A percentile compares a stretch with the other conserved stretches of the same genome.
phyloP scores from a whole-genome alignment of 441 rosid species.

The Erodium moschatum region DNA sequence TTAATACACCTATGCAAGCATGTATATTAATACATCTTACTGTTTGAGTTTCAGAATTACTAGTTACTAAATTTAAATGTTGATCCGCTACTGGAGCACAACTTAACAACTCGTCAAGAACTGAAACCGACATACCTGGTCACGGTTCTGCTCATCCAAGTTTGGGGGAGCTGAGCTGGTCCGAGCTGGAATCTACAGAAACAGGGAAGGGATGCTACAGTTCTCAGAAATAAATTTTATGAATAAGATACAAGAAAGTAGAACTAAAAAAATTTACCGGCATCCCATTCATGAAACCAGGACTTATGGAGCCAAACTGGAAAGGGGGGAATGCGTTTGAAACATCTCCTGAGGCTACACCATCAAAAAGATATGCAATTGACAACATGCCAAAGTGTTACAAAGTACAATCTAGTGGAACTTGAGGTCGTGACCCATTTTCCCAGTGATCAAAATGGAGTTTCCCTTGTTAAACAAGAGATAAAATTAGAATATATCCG shows the following conservation, averaged over 20 bases:
- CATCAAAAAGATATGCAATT: slow-evolving; percentile 2
- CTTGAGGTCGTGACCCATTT: background rate
- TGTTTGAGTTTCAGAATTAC: background rate
- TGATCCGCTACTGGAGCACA: background rate
- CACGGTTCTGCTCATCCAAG: slow-evolving; percentile 92
- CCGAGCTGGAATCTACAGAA: slow-evolving; percentile 77
- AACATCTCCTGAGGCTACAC: slow-evolving; percentile 44
- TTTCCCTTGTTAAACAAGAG: background rate
- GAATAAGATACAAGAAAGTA: slow-evolving; percentile 5
- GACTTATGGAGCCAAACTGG: slow-evolving; percentile 83
- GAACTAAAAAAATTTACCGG: slow-evolving; percentile 28
- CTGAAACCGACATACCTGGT: slow-evolving; percentile 41
- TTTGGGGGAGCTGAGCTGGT: slow-evolving; percentile 97
- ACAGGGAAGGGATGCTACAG: slow-evolving; percentile 14
- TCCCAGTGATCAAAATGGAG: background rate
- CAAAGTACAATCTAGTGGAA: background rate
- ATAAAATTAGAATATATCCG: too few relatives aligned
- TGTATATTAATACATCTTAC: background rate
- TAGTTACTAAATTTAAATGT: background rate
- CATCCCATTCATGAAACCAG: slow-evolving; percentile 72
- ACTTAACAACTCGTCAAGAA: background rate
- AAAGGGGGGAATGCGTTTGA: slow-evolving; percentile 51
- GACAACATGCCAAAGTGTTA: slow-evolving; percentile 18
- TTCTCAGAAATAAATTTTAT: slow-evolving; percentile 4
- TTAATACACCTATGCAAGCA: background rate